These are phyloP conservation scores for Xylogone sp. DNA, from an alignment of 2,329 filamentous ascomycete genomes.

Conservation along the genomic window DNA sequence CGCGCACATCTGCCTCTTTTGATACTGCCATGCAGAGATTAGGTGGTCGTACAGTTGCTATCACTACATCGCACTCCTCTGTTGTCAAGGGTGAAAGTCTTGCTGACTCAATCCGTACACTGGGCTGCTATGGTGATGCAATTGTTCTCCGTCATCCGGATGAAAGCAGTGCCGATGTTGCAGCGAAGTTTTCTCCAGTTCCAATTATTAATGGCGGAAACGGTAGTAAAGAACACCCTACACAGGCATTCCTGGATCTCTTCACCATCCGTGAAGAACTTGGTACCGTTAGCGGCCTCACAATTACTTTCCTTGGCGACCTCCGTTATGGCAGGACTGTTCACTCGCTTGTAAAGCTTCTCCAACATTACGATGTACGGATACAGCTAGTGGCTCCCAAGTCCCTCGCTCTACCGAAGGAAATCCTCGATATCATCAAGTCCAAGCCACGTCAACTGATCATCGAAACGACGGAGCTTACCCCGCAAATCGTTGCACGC, in stretches of 20 bases:
- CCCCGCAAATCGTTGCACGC: slow-evolving; percentile 77
- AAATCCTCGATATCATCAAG: slow-evolving; percentile 69
- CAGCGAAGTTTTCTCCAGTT: slow-evolving; percentile 81
- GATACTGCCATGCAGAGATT: slow-evolving; percentile 98
- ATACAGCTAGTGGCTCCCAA: slow-evolving; percentile 88
- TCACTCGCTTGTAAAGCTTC: slow-evolving; percentile 89
- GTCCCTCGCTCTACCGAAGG: slow-evolving; percentile 70
- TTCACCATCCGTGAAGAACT: slow-evolving; percentile 98
- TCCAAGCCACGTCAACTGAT: slow-evolving; percentile 70
- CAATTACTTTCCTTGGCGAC: slow-evolving; percentile 93
- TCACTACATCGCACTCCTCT: slow-evolving; percentile 80
- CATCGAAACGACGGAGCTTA: slow-evolving; percentile 72
- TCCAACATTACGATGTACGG: slow-evolving; percentile 91
- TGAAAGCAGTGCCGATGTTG: slow-evolving; percentile 74
- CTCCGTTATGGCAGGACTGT: slow-evolving; percentile 91
- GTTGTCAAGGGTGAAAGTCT: slow-evolving; percentile 93
- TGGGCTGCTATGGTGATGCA: slow-evolving; percentile 91
- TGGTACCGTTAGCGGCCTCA: slow-evolving; percentile 90
- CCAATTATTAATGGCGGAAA: slow-evolving; percentile 98
- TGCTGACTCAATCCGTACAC: slow-evolving; percentile 88
- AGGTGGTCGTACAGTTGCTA: slow-evolving; percentile 78
- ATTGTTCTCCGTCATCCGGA: slow-evolving; percentile 94
- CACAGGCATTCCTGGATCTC: slow-evolving; percentile 93
- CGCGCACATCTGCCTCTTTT: slow-evolving; percentile 90
- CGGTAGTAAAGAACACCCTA: slow-evolving; percentile 92